Evolutionary conservation across 1,284 basidiomycete genomes (phyloP).

Genomic region (Baeospora myosura): DNA sequence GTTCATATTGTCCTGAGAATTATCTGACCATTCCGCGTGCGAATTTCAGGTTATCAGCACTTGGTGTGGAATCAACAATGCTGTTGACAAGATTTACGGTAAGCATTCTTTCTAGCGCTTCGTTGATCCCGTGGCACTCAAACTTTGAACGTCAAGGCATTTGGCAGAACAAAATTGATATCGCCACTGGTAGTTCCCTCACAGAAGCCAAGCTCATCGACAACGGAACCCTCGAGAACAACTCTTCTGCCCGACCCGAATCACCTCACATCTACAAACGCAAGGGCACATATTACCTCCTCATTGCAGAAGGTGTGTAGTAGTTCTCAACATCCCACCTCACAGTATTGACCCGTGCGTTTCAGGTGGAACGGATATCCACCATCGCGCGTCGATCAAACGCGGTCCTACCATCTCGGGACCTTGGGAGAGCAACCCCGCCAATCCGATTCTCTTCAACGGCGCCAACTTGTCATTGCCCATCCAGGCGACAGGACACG

Average conservation of each 20-base stretch:
- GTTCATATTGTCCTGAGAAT: background rate
- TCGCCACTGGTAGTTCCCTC: constrained; percentile 30
- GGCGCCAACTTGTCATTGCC: constrained; percentile 25
- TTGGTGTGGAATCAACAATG: constrained; percentile 32
- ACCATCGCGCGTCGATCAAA: constrained; percentile 20
- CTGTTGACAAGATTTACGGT: constrained; percentile 34
- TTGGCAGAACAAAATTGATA: constrained; percentile 34
- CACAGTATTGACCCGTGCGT: no score
- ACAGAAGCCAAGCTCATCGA: constrained; percentile 30
- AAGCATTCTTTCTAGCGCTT: constrained; percentile 2
- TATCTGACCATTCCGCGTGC: no score
- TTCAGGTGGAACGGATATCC: constrained; percentile 4
- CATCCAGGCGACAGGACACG: constrained; percentile 34
- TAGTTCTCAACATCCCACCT: background rate
- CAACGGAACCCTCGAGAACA: constrained; percentile 26
- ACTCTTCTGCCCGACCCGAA: constrained; percentile 25
- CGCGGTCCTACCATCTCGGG: constrained; percentile 29
- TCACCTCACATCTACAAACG: constrained; percentile 27
- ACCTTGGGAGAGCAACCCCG: constrained; percentile 32
- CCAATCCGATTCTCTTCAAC: constrained; percentile 35
- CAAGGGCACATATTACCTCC: constrained; percentile 12
- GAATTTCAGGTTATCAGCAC: constrained; percentile 24
- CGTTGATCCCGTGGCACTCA: constrained; percentile 2
- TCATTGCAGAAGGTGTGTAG: constrained; percentile 4
- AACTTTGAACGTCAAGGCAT: constrained; percentile 20